These are phyloP conservation scores for Metschnikowia lachancei DNA, from an alignment of 805 yeast species.

Conservation along the genomic window DNA sequence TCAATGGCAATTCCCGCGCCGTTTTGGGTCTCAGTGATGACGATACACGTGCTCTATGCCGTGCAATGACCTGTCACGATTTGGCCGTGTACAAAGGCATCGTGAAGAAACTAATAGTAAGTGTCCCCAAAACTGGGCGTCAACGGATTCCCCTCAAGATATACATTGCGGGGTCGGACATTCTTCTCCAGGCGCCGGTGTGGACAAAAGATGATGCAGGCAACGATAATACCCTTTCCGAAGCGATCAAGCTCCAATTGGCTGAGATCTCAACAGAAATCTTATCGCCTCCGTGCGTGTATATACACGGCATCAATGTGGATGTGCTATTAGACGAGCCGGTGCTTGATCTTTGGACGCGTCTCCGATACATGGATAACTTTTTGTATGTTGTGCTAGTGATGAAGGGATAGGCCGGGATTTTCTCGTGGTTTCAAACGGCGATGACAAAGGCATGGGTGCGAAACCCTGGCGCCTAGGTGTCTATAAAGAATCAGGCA, in stretches of 20 bases:
- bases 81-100: conserved; percentile 25
- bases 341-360: conserved; percentile 31
- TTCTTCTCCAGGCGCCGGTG: conserved; percentile 33
- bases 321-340: conserved; percentile 18
- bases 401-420: not conserved
- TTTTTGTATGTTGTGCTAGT: conserved; percentile 33
- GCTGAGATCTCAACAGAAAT: conserved; percentile 10
- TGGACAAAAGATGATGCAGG: conserved; percentile 14
- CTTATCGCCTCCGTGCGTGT: conserved; percentile 15
- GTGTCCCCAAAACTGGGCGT: too few species aligned
- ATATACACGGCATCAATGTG: conserved; percentile 34
- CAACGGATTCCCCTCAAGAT: conserved; percentile 49
- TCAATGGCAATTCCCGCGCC: conserved; percentile 73
- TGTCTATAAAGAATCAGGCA: too few species aligned
- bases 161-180: conserved; percentile 39
- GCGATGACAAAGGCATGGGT: too few species aligned
- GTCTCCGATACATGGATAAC: conserved; percentile 36
- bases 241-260: conserved; percentile 15
- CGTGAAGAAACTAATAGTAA: conserved; percentile 24
- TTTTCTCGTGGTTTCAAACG: too few species aligned
- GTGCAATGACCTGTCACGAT: conserved; percentile 41
- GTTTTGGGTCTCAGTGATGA: conserved; percentile 73
- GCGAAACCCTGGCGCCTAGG: too few species aligned
- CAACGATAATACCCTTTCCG: conserved; percentile 14
- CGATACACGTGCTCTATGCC: conserved; percentile 59